Evolutionary conservation across 495 filamentous ascomycete genomes (phyloP).

Genomic region (Barbatosphaeria neglecta): DNA sequence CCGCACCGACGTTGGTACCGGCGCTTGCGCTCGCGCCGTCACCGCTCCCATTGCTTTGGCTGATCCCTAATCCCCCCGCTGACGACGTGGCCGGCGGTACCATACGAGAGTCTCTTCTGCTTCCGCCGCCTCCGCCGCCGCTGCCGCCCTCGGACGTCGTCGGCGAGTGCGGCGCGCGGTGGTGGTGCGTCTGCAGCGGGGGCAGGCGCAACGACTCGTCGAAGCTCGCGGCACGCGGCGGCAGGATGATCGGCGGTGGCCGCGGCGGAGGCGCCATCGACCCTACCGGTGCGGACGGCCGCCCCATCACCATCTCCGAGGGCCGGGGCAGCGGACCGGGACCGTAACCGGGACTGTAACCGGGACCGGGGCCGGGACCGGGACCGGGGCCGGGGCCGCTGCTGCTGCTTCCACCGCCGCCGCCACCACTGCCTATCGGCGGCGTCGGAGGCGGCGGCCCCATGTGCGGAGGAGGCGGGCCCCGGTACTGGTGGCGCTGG

Average conservation of each 20-base stretch:
- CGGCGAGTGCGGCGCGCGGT: conserved; percentile 15
- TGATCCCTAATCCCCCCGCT: too few relatives aligned
- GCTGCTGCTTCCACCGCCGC: too few relatives aligned
- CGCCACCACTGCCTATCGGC: too few relatives aligned
- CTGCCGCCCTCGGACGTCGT: background rate
- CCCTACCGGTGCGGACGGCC: conserved; percentile 16
- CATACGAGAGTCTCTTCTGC: too few relatives aligned
- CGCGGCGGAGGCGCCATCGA: conserved; percentile 14
- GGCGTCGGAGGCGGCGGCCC: conserved; percentile 7
- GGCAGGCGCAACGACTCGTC: conserved; percentile 42
- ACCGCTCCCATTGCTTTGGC: too few relatives aligned
- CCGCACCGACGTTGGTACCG: too few relatives aligned
- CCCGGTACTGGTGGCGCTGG: background rate
- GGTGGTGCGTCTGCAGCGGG: conserved; percentile 46
- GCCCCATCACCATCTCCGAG: conserved; percentile 4
- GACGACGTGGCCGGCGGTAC: too few relatives aligned
- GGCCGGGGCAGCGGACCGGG: conserved; percentile 10
- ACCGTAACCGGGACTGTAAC: too few relatives aligned
- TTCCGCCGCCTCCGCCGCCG: conserved; percentile 3
- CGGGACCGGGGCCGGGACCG: too few relatives aligned
- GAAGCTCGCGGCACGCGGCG: conserved; percentile 11
- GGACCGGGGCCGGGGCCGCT: too few relatives aligned
- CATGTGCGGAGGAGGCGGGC: background rate
- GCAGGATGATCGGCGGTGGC: conserved; percentile 4
- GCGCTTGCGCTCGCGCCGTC: too few relatives aligned